Percentiles rank a stretch among this genome's conserved stretches.
Evolutionary conservation across 2,329 filamentous ascomycete species (phyloP).

Genomic region (Ustulina deusta): DNA sequence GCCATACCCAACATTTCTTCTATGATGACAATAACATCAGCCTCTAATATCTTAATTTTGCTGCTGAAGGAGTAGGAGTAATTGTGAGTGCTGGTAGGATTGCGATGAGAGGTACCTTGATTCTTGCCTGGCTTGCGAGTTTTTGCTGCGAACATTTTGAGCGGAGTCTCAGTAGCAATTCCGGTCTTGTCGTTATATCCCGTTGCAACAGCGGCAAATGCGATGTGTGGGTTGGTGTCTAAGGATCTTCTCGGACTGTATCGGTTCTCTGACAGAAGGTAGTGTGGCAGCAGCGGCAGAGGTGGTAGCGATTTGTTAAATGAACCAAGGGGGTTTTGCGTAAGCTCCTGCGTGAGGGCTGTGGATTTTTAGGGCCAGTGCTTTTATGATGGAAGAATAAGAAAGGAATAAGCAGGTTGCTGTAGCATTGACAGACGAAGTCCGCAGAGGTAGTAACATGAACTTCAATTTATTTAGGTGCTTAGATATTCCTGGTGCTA

Average conservation of each 20-base stretch:
- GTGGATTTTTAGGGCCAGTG: background rate
- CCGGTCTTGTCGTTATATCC: background rate
- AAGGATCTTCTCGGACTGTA: background rate
- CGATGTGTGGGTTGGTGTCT: background rate
- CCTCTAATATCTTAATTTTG: background rate
- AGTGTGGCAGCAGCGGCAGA: background rate
- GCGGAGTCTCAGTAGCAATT: background rate
- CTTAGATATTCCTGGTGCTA: too few species aligned
- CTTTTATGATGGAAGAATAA: background rate
- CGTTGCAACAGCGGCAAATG: background rate
- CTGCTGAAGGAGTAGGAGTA: background rate
- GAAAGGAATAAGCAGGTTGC: background rate
- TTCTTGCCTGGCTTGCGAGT: background rate
- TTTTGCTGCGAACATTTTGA: background rate
- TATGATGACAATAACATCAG: constrained; percentile 7
- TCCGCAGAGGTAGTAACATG: too few species aligned
- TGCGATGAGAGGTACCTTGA: constrained; percentile 10
- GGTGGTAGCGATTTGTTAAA: background rate
- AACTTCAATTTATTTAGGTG: too few species aligned
- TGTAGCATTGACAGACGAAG: background rate
- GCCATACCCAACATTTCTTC: background rate
- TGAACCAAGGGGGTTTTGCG: background rate
- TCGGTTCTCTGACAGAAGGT: background rate
- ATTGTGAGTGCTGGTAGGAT: background rate
- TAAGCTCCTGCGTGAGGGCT: background rate